A percentile compares a stretch with the other conserved stretches of the same genome.
These are phyloP conservation scores for Cercophora samala DNA, from an alignment of 495 filamentous ascomycete species.

Conservation along the genomic window DNA sequence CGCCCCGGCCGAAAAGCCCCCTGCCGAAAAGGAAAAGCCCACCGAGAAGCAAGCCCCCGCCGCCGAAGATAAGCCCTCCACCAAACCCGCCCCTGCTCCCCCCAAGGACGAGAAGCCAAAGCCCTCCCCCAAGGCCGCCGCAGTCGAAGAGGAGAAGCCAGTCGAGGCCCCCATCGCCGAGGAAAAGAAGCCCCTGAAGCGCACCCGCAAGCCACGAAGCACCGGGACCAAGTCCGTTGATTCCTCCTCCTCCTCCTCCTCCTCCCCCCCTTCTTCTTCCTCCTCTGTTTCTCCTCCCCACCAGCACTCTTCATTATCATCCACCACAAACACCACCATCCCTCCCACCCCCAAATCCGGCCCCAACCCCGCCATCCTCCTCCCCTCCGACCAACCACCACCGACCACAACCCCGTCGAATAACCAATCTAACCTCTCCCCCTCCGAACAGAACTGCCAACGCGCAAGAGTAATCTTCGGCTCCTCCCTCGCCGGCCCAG, in stretches of 20 bases:
- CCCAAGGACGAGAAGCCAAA: conserved; percentile 17
- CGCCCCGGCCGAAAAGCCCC: conserved; percentile 21
- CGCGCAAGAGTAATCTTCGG: conserved; percentile 74
- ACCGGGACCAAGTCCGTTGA: conserved; percentile 30
- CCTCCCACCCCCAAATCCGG: conserved; percentile 12
- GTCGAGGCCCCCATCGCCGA: conserved; percentile 10
- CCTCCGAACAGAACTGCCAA: conserved; percentile 35
- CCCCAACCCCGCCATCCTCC: conserved; percentile 8
- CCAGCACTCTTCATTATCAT: conserved; percentile 25
- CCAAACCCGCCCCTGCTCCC: neutral
- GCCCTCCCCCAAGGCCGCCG: conserved; percentile 13
- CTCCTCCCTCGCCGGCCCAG: conserved; percentile 63
- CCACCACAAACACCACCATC: conserved; percentile 33
- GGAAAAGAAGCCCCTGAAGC: conserved; percentile 9
- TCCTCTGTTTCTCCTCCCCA: conserved; percentile 32
- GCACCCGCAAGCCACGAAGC: conserved; percentile 25
- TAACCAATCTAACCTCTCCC: conserved; percentile 32
- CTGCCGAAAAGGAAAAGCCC: conserved; percentile 32
- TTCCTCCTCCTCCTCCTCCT: conserved; percentile 22
- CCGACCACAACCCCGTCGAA: conserved; percentile 16
- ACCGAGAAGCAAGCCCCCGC: conserved; percentile 39
- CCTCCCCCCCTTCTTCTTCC: conserved; percentile 17
- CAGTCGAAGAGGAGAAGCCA: conserved; percentile 12
- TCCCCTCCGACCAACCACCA: conserved; percentile 18
- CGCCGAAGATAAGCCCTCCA: conserved; percentile 23